Evolutionary conservation across 2,329 filamentous ascomycete species (phyloP), one percentile per base, ranked within the genome.

Genomic region (Hortaea werneckii): DNA sequence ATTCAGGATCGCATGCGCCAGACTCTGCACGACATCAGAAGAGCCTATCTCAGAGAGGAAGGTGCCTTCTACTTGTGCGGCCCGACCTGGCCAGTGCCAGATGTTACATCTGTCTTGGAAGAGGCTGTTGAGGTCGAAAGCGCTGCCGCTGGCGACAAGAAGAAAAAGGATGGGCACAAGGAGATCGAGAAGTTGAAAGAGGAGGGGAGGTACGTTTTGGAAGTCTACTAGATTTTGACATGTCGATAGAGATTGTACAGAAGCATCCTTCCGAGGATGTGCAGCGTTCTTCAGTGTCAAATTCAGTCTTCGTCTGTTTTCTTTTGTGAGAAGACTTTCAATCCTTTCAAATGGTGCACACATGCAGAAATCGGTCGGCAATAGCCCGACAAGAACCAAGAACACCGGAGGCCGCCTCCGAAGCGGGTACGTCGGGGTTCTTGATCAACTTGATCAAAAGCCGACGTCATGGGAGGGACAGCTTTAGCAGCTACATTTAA

Each of bases 171-270:
- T 62, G 72, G 83, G 2, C 75, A 76, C 58, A 89, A 89, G 76
- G 88, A 94, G 76, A 96, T 98, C 72, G 94, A 98, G 75, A 83
- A 84, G 70, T 73, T 98, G 58, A 98, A 98, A 83, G 92, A 98
- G 66, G 83, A 87, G 58, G 79, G 85, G 51, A 78, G 92, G 64
- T 98, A 96, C 70, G 90, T 98, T 43, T 76, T 98, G 45, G 92
- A 98, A 72, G 92, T 96, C 46, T 96, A 96, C 69, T 96, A 58
- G 50, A 43, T 38, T 20, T 20, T 20, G 20, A 20, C 20, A 20
- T 20, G 20, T 20, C 20, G 20, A 20, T 20, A 20, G 20, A 20
- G 20, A 20, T 20, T 20, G 20, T 20, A 20, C 20, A 20, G 20
- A 20, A 20, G 20, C 20, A 20, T 20, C 20, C 20, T 20, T 20